These are phyloP conservation scores for Populus deltoides DNA, from an alignment of 345 rosid species.

Conservation along the genomic window DNA sequence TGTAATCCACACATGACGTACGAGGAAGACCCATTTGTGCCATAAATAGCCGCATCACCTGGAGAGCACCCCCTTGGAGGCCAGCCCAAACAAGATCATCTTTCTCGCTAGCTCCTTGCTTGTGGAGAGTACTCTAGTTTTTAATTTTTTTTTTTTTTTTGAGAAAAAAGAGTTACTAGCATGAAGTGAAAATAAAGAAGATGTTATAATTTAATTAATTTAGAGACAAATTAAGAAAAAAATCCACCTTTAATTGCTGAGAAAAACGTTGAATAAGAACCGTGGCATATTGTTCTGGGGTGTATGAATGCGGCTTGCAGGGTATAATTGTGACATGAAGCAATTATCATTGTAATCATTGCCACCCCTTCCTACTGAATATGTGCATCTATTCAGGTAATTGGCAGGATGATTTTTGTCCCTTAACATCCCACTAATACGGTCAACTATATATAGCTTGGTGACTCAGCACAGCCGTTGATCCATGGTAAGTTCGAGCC, in stretches of 20 bases:
- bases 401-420: background rate
- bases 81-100: conserved; percentile 38
- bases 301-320: background rate
- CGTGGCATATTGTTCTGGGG: conserved; percentile 25
- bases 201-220: no score
- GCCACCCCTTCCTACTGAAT: conserved; percentile 9
- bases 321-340: background rate
- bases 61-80: conserved; percentile 41
- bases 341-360: conserved; percentile 12
- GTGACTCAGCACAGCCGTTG: conserved; percentile 1
- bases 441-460: background rate
- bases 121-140: conserved; percentile 12
- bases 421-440: background rate
- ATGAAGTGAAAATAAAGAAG: background rate
- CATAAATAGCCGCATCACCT: conserved; percentile 10
- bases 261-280: conserved; percentile 24
- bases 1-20: conserved; percentile 16
- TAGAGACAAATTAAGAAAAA: no score
- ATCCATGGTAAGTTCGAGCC: background rate
- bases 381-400: conserved; percentile 12
- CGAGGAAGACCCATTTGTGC: conserved; percentile 15
- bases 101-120: conserved; percentile 30
- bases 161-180: no score
- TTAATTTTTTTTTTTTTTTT: no score
- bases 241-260: conserved; percentile 9